Evolutionary conservation across 495 filamentous ascomycete species (phyloP), one percentile per base, ranked within the genome.

Genomic region (Bacidia gigantensis): DNA sequence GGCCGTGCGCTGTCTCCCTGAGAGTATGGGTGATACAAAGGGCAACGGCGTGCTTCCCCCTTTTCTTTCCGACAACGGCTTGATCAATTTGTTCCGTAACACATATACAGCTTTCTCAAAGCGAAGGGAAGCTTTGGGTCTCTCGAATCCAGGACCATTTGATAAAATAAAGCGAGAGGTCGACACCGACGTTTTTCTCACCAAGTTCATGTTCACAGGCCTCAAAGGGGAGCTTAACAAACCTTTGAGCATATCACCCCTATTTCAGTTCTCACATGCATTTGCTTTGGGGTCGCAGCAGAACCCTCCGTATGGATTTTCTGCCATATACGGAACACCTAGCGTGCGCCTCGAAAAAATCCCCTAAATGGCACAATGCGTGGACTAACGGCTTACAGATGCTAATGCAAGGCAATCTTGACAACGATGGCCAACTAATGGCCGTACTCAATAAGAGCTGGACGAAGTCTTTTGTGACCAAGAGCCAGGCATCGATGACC

Each of bases 221-320:
- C 76, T 99, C 64, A 84, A 88, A 57, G 93, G 92, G 62, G 93
- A 99, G 67, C 69, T 97, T 62, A 95, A 84, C 56, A 99, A 96
- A 76, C 82, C 85, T 59, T 89, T 96, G 71, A 86, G 87, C 73
- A 76, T 95, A 62, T 77, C 80, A 56, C 93, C 92, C 44, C 72
- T 97, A 61, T 99, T 99, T 77, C 90, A 96, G 67, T 83, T 95
- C 54, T 95, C 89, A 47, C 93, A 99, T 75, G 83, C 89, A 49
- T 92, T 99, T 65, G 79, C 89, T 26, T 87, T 95, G 81, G 90
- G 93, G 52, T 77, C 77, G 14, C 84, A 92, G 62, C 79, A 82
- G 47, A 69, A 90, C 65, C 86, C 87, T 61, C 93, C 93, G 32
- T 99, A 99, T 67, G 84, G 84, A 40, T 96, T 96, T 69, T 86